Percentiles rank a stretch among this genome's conserved stretches.
Evolutionary conservation across 148 eudicot genomes (phyloP).

Genomic region (Spergularia bocconei): DNA sequence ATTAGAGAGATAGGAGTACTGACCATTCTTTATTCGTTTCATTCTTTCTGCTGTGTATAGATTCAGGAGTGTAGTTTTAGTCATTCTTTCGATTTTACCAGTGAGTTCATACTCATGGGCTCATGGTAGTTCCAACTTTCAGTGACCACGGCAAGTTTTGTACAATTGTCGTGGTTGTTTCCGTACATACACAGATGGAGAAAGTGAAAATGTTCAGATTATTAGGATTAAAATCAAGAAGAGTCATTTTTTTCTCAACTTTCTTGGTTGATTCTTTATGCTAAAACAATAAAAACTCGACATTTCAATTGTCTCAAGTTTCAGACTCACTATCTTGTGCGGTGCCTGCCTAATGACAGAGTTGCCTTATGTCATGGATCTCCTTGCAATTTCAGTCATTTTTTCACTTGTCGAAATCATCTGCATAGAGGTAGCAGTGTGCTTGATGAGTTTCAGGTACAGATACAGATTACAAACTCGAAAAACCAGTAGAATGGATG

Average conservation of each 20-base stretch:
- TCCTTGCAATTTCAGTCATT: no score
- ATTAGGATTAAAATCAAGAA: not conserved
- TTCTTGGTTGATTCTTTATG: conserved; percentile 4
- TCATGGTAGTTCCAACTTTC: conserved; percentile 4
- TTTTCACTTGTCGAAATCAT: not conserved
- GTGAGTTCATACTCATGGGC: not conserved
- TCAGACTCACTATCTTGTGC: no score
- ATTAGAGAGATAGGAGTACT: conserved; percentile 24
- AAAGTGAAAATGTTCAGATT: not conserved
- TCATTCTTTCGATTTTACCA: conserved; percentile 14
- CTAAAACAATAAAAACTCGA: not conserved
- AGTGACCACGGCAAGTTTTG: conserved; percentile 17
- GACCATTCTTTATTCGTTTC: conserved; percentile 35
- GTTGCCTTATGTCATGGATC: no score
- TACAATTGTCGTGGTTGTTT: not conserved
- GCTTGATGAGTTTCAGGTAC: not conserved
- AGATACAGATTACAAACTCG: not conserved
- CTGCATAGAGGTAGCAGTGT: no score
- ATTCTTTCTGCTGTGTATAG: conserved; percentile 40
- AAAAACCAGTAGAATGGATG: not conserved
- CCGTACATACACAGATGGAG: not conserved
- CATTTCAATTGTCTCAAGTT: not conserved
- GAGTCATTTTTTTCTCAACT: not conserved
- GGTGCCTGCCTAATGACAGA: no score
- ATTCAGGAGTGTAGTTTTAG: conserved; percentile 17